Conservation (phyloP, 495 filamentous ascomycete species). For the Aspergillus nidulans region DNA sequence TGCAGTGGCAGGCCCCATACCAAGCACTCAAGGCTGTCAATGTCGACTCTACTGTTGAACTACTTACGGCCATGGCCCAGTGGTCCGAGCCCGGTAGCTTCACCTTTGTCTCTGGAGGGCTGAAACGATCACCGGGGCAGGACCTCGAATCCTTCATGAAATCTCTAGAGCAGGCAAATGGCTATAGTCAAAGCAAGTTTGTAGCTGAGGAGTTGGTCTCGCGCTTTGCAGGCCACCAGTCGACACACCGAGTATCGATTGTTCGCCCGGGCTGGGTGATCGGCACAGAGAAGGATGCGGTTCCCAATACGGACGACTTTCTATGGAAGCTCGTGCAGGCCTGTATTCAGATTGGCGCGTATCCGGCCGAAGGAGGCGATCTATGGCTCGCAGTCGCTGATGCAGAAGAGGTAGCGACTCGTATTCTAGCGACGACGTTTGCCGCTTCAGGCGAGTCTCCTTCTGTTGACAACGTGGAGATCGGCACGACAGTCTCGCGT, state of each 20-base stretch:
- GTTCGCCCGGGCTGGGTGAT: conserved; percentile 27
- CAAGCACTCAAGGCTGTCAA: conserved; percentile 29
- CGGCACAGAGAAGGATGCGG: conserved; percentile 7
- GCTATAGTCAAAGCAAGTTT: conserved; percentile 27
- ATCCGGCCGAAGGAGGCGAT: not conserved
- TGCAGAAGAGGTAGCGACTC: not conserved
- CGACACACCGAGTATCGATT: conserved; percentile 1
- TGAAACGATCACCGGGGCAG: not conserved
- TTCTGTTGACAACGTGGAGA: not conserved
- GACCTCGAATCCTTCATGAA: conserved; percentile 19
- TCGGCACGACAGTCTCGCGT: not conserved
- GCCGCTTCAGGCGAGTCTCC: too few species aligned
- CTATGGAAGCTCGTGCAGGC: conserved; percentile 28
- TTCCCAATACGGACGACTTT: conserved; percentile 26
- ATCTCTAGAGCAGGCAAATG: conserved; percentile 17
- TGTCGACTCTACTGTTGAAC: conserved; percentile 27
- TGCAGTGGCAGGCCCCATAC: conserved; percentile 37
- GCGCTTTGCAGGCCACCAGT: not conserved
- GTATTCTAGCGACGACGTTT: not conserved
- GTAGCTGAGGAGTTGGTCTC: conserved; percentile 23
- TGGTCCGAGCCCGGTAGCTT: not conserved
- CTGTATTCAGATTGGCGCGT: not conserved
- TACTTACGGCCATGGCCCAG: conserved; percentile 14
- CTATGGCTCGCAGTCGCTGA: not conserved
- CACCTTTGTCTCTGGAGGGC: not conserved